phyloP scores from a whole-genome alignment of 2,329 filamentous ascomycete species.

The Venturia asperata region DNA sequence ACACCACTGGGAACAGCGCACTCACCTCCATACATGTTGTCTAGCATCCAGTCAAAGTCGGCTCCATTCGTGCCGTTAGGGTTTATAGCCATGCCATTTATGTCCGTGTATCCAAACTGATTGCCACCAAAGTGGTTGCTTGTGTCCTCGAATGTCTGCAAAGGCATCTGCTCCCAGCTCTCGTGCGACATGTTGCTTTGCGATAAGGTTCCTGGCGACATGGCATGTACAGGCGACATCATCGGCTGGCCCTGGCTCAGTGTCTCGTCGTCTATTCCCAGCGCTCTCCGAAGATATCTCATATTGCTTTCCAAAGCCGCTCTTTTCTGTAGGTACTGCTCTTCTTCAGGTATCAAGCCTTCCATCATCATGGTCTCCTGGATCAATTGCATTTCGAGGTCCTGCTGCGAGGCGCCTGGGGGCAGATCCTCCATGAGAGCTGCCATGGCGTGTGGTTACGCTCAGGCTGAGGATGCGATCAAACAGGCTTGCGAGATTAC shows the following conservation, averaged over 20 bases:
- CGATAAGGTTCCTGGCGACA: neutral
- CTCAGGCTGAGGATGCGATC: neutral
- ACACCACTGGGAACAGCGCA: neutral
- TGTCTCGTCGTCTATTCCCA: neutral
- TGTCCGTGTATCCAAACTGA: neutral
- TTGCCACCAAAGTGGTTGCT: neutral
- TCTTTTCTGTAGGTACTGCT: slow-evolving; percentile 26
- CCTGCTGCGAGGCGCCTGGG: slow-evolving; percentile 21
- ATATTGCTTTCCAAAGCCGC: slow-evolving; percentile 24
- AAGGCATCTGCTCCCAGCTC: slow-evolving; percentile 11
- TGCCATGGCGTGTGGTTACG: slow-evolving; percentile 2
- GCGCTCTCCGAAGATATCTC: slow-evolving; percentile 20
- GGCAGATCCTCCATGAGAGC: slow-evolving; percentile 10
- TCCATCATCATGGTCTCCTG: slow-evolving; percentile 28
- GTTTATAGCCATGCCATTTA: neutral
- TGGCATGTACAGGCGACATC: neutral
- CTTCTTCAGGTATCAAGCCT: slow-evolving; percentile 28
- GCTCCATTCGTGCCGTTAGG: neutral
- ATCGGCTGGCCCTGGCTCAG: neutral
- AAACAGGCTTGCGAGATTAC: neutral
- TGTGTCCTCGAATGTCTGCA: slow-evolving; percentile 2
- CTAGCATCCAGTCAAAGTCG: neutral
- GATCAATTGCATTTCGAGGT: slow-evolving; percentile 30
- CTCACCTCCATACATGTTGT: neutral
- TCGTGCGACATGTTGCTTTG: neutral